Percentiles rank a stretch among this genome's conserved stretches.
Conservation (phyloP, 202 grass and related monocot species). For the Panicum virgatum region DNA sequence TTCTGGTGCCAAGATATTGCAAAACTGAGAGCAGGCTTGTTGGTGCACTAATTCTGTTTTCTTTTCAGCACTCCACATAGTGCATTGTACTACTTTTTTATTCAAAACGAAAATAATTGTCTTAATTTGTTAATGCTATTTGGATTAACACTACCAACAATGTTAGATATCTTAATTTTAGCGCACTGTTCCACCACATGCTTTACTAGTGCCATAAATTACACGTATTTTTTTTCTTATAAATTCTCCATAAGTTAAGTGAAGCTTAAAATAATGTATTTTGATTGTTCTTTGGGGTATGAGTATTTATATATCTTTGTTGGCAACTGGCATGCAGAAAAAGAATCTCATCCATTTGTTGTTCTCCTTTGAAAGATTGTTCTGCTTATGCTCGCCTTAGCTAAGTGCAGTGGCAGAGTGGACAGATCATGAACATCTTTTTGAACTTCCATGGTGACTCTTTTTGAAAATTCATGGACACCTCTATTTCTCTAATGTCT, state of each 20-base stretch:
- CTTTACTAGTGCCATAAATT: neutral
- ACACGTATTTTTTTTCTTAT: neutral
- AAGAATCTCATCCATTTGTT: neutral
- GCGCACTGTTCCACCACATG: neutral
- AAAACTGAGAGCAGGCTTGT: neutral
- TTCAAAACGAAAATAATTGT: neutral
- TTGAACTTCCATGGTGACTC: neutral
- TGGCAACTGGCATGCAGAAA: neutral
- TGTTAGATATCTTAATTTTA: neutral
- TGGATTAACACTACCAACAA: neutral
- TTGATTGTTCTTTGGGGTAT: neutral
- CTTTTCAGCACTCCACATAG: neutral
- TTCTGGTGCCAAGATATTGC: neutral
- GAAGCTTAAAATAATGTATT: constrained; percentile 5
- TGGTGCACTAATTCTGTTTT: neutral
- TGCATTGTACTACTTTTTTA: neutral
- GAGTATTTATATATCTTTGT: neutral
- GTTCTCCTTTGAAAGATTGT: neutral
- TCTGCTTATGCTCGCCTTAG: neutral
- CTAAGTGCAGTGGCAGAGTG: neutral
- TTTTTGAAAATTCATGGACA: neutral
- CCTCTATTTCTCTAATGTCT: neutral
- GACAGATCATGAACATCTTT: neutral
- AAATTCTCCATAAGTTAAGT: neutral
- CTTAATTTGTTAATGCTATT: neutral